Percentiles rank a stretch among this genome's conserved stretches.
phyloP scores from a whole-genome alignment of 2,329 filamentous ascomycete species.

The Calonectria leucothoes region DNA sequence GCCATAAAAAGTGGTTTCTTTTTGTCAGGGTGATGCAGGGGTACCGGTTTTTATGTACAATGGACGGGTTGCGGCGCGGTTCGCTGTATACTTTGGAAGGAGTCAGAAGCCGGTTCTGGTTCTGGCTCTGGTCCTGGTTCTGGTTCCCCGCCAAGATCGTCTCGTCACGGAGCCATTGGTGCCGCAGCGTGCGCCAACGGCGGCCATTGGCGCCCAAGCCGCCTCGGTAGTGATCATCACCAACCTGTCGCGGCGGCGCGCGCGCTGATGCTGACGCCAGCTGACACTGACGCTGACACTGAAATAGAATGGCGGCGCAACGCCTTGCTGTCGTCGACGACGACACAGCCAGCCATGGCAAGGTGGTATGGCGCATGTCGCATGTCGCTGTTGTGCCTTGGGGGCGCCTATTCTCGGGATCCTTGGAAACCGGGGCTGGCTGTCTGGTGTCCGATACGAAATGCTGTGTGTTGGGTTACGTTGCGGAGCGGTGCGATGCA shows the following conservation, averaged over 20 bases:
- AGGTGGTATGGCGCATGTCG: conserved; percentile 9
- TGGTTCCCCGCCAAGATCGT: not conserved
- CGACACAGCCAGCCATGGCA: conserved; percentile 15
- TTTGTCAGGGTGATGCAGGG: conserved; percentile 9
- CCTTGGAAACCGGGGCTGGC: conserved; percentile 12
- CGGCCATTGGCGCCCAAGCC: conserved; percentile 29
- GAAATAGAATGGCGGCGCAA: conserved; percentile 28
- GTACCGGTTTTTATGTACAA: not conserved
- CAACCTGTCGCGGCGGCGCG: conserved; percentile 22
- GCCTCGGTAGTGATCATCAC: conserved; percentile 26
- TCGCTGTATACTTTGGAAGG: conserved; percentile 3
- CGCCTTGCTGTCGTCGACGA: conserved; percentile 23
- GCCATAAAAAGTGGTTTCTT: conserved; percentile 8
- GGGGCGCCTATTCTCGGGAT: conserved; percentile 5
- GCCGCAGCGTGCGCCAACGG: conserved; percentile 12
- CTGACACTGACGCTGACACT: conserved; percentile 36
- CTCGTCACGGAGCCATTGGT: not conserved
- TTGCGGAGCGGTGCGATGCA: conserved; percentile 15
- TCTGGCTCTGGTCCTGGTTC: conserved; percentile 5
- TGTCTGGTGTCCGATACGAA: conserved; percentile 11
- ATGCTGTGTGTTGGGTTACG: conserved; percentile 18
- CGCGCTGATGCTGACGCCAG: conserved; percentile 34
- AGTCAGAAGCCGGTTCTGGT: not conserved
- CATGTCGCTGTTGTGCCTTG: conserved; percentile 7
- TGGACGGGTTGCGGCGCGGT: conserved; percentile 2